Conservation (phyloP, 495 filamentous ascomycete species). For the Lineolata rhizophorae region DNA sequence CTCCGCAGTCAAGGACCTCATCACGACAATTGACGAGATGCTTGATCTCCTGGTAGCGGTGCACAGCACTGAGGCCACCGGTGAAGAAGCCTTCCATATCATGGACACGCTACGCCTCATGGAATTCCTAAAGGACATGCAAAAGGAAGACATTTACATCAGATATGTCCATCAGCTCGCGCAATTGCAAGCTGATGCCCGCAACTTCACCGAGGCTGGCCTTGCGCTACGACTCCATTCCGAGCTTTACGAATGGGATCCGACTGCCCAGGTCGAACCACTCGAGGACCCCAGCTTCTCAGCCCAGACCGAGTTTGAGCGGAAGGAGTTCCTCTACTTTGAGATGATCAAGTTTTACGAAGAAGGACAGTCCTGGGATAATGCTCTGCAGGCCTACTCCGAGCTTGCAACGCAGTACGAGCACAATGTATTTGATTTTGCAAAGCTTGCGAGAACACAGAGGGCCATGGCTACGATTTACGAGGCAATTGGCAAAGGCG, state of each 20-base stretch:
- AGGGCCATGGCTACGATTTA: constrained; percentile 86
- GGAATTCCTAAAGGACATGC: constrained; percentile 94
- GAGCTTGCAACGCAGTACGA: constrained; percentile 84
- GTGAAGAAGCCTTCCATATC: constrained; percentile 58
- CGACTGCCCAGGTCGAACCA: constrained; percentile 39
- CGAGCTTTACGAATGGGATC: constrained; percentile 84
- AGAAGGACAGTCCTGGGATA: constrained; percentile 78
- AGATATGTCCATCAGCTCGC: constrained; percentile 91
- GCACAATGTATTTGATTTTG: constrained; percentile 69
- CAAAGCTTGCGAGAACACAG: constrained; percentile 72
- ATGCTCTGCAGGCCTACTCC: constrained; percentile 72
- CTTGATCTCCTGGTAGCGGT: constrained; percentile 86
- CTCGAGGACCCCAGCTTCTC: constrained; percentile 55
- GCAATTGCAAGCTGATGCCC: constrained; percentile 45
- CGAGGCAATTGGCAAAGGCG: constrained; percentile 64
- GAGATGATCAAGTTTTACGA: constrained; percentile 88
- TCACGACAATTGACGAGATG: constrained; percentile 71
- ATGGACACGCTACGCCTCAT: constrained; percentile 79
- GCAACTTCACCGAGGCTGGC: constrained; percentile 77
- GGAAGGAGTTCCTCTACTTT: constrained; percentile 82
- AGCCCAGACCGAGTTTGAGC: constrained; percentile 73
- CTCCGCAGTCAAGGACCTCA: constrained; percentile 50
- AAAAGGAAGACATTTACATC: constrained; percentile 91
- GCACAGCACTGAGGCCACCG: constrained; percentile 52
- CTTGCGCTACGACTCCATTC: constrained; percentile 79